Evolutionary conservation across 2,329 filamentous ascomycete species (phyloP).

Genomic region (Samsoniella hepiali): DNA sequence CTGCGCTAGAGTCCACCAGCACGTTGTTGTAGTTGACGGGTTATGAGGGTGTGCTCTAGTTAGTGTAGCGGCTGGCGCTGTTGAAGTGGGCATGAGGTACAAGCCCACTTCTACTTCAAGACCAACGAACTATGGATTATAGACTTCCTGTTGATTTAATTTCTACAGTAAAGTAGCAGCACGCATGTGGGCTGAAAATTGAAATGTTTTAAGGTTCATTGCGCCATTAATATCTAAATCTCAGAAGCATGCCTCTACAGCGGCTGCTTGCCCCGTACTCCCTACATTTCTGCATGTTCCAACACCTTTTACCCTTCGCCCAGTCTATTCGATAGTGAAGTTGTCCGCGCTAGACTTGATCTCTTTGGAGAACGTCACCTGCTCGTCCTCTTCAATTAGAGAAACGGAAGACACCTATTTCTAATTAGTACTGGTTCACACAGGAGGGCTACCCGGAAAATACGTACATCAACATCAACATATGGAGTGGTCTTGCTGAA

Average conservation of each 20-base stretch:
- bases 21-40: neutral
- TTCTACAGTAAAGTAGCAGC: neutral
- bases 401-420: constrained; percentile 62
- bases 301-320: neutral
- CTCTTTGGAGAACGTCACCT: constrained; percentile 80
- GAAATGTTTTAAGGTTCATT: constrained; percentile 16
- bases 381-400: constrained; percentile 71
- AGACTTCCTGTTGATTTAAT: no score
- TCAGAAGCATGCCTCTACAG: constrained; percentile 15
- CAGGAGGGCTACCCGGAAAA: neutral
- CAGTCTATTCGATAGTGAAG: constrained; percentile 68
- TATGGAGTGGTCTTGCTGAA: constrained; percentile 86
- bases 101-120: neutral
- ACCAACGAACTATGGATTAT: neutral
- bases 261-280: constrained; percentile 4
- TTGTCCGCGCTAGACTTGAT: constrained; percentile 72
- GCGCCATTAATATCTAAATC: constrained; percentile 22
- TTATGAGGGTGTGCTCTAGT: neutral
- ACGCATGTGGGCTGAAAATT: neutral
- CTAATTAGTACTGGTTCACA: constrained; percentile 25
- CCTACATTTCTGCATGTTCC: constrained; percentile 10
- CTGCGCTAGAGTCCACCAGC: neutral
- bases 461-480: constrained; percentile 87
- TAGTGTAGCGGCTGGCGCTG: neutral
- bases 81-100: neutral